Percentiles rank a stretch among this genome's conserved stretches.
phyloP scores from a whole-genome alignment of 768 basidiomycete genomes.

The Crassisporium funariophilum region DNA sequence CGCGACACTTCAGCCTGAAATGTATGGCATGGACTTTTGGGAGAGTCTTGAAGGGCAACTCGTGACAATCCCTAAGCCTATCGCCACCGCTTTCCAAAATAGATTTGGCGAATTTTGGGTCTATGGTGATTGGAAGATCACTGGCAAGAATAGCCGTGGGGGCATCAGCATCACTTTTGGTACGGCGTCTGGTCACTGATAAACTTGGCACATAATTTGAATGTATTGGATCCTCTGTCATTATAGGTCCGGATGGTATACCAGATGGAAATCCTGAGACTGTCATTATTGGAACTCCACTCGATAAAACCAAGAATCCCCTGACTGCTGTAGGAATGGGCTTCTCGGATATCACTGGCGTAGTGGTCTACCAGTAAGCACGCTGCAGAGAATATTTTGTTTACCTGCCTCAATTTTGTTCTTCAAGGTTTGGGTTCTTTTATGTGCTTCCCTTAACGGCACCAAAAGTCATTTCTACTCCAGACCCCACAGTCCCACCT shows the following conservation, averaged over 20 bases:
- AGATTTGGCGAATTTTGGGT: conserved; percentile 61
- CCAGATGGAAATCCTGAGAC: conserved; percentile 62
- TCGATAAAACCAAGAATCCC: conserved; percentile 57
- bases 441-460: conserved; percentile 60
- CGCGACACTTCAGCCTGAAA: conserved; percentile 47
- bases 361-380: conserved; percentile 56
- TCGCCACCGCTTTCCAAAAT: conserved; percentile 52
- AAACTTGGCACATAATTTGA: neutral
- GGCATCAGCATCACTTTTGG: conserved; percentile 54
- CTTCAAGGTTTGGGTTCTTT: conserved; percentile 51
- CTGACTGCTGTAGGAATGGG: conserved; percentile 45
- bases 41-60: conserved; percentile 61
- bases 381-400: neutral
- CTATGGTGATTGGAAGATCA: conserved; percentile 55
- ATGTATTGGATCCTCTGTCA: conserved; percentile 2
- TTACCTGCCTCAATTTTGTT: neutral
- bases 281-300: conserved; percentile 52
- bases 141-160: conserved; percentile 56
- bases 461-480: conserved; percentile 44
- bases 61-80: conserved; percentile 52
- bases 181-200: conserved; percentile 27
- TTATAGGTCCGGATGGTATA: conserved; percentile 46
- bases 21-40: conserved; percentile 66
- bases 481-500: conserved; percentile 35
- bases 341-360: conserved; percentile 54